Evolutionary conservation across 2,329 filamentous ascomycete species (phyloP).

Genomic region (Paraphoma chrysanthemicola): DNA sequence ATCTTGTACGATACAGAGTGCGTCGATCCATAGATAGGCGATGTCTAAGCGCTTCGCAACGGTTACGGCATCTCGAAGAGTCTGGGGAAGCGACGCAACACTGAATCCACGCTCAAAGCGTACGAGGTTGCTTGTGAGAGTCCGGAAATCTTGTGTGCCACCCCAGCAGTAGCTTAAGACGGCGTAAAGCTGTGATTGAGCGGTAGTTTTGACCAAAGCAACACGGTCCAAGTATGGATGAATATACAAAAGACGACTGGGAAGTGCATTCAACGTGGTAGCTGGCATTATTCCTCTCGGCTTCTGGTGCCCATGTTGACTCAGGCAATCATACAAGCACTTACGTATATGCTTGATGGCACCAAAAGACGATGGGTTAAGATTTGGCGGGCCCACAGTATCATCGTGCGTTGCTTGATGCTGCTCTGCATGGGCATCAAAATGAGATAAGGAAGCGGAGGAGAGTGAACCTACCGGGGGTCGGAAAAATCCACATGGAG

Average conservation of each 20-base stretch:
- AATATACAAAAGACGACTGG: no score
- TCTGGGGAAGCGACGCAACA: neutral
- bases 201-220: neutral
- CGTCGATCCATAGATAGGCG: neutral
- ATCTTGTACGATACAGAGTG: neutral
- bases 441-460: neutral
- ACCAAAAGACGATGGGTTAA: neutral
- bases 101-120: neutral
- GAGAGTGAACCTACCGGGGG: no score
- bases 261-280: no score
- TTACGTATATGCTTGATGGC: neutral
- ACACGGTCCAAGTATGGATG: neutral
- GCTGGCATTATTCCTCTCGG: neutral
- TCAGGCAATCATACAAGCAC: neutral
- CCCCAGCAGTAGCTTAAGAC: neutral
- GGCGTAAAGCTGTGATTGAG: neutral
- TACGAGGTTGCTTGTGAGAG: neutral
- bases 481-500: no score
- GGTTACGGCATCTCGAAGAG: neutral
- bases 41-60: neutral
- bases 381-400: neutral
- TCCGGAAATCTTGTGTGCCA: neutral
- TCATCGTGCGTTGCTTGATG: neutral
- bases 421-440: neutral
- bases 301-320: neutral